These are phyloP conservation scores for Trichaptum fuscoviolaceum DNA, from an alignment of 768 basidiomycete genomes.

Conservation along the genomic window DNA sequence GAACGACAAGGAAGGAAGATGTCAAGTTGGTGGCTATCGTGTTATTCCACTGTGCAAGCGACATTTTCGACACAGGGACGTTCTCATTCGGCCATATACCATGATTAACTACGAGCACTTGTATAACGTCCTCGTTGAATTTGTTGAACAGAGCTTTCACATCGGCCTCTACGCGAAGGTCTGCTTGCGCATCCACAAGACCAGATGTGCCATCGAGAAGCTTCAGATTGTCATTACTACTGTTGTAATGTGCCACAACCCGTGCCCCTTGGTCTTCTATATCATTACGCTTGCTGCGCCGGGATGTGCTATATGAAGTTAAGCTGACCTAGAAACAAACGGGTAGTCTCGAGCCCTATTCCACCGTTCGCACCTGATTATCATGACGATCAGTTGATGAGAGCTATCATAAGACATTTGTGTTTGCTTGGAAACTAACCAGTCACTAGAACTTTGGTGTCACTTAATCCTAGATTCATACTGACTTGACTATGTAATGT, in stretches of 20 bases:
- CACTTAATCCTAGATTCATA: constrained; percentile 55
- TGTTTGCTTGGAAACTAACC: constrained; percentile 30
- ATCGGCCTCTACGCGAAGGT: constrained; percentile 53
- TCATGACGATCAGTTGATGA: neutral
- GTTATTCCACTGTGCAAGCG: constrained; percentile 55
- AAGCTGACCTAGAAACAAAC: constrained; percentile 48
- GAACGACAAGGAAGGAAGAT: constrained; percentile 59
- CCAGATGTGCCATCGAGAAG: constrained; percentile 30
- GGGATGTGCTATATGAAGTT: neutral
- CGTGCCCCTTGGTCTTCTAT: constrained; percentile 59
- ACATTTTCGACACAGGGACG: constrained; percentile 50
- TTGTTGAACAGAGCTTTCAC: constrained; percentile 44
- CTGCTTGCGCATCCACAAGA: constrained; percentile 39
- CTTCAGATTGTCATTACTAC: constrained; percentile 38
- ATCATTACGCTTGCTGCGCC: constrained; percentile 5
- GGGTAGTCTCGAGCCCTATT: constrained; percentile 61
- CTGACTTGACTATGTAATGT: too few relatives aligned
- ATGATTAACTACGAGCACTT: constrained; percentile 59
- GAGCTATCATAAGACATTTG: neutral
- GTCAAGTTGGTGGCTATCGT: constrained; percentile 63
- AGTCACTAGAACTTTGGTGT: constrained; percentile 64
- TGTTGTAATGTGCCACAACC: constrained; percentile 70
- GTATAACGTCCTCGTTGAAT: constrained; percentile 44
- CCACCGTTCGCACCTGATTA: constrained; percentile 65
- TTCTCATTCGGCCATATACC: constrained; percentile 44